These are phyloP conservation scores for Triticum urartu DNA, from an alignment of 176 grass and related monocot genomes.

Conservation along the genomic window DNA sequence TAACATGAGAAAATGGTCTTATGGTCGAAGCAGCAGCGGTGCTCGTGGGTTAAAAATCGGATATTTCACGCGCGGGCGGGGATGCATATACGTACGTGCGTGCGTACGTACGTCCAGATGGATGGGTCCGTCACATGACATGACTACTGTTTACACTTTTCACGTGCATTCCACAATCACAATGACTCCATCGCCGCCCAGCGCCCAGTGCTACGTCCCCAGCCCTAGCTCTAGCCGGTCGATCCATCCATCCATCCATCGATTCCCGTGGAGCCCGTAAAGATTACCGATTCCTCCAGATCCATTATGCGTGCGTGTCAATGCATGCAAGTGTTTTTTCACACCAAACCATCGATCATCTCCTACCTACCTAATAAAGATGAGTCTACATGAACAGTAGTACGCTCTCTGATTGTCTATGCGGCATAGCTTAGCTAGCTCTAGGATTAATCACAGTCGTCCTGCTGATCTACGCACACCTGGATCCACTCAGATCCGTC, in stretches of 20 bases:
- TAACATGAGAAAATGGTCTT: no score
- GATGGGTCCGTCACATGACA: not conserved
- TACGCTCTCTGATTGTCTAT: not conserved
- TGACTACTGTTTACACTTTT: constrained; percentile 26
- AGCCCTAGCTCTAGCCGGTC: not conserved
- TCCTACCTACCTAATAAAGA: not conserved
- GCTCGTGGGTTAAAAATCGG: no score
- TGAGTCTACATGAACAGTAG: not conserved
- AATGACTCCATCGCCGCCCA: not conserved
- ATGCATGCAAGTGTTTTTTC: no score
- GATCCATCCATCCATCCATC: not conserved
- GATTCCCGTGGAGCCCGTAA: constrained; percentile 8
- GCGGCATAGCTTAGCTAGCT: not conserved
- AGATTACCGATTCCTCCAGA: not conserved
- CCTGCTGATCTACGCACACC: not conserved
- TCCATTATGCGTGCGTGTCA: no score
- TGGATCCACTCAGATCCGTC: not conserved
- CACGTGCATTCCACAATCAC: not conserved
- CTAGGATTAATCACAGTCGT: not conserved
- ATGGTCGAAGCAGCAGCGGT: no score
- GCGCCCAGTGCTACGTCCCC: no score
- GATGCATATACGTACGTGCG: not conserved
- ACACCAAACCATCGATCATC: no score
- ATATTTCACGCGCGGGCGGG: no score
- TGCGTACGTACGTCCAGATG: not conserved